Conservation (phyloP, 345 rosid species). For the Euphorbia pulcherrima region DNA sequence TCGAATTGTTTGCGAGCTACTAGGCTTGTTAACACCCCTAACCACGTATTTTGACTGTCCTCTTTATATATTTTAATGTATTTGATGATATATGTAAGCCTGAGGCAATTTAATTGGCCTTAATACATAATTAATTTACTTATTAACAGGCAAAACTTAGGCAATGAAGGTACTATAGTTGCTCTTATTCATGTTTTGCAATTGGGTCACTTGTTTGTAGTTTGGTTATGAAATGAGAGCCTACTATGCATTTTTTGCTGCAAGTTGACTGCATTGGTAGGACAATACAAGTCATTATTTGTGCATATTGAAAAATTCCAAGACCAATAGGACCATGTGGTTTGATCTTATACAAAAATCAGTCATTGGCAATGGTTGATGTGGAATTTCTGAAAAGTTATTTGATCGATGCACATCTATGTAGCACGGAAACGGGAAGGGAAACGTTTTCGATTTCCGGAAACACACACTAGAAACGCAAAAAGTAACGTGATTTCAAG, state of each 20-base stretch:
- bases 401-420: not conserved
- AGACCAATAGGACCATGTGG: not conserved
- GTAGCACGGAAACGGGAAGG: no score
- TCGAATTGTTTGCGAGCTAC: no score
- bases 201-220: not conserved
- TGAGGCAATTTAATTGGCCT: not conserved
- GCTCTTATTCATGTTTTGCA: not conserved
- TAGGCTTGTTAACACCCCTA: no score
- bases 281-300: not conserved
- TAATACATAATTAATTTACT: slow-evolving; percentile 1
- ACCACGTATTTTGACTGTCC: not conserved
- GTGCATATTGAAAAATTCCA: not conserved
- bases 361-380: not conserved
- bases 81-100: not conserved
- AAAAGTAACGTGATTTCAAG: no score
- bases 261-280: not conserved
- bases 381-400: not conserved
- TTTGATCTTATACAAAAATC: not conserved
- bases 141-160: slow-evolving; percentile 1
- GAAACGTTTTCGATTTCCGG: no score
- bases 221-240: not conserved
- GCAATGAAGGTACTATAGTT: not conserved
- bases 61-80: not conserved
- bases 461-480: no score
- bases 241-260: not conserved